Conservation (phyloP, 768 basidiomycete species). For the Rhodotorula diobovata region DNA sequence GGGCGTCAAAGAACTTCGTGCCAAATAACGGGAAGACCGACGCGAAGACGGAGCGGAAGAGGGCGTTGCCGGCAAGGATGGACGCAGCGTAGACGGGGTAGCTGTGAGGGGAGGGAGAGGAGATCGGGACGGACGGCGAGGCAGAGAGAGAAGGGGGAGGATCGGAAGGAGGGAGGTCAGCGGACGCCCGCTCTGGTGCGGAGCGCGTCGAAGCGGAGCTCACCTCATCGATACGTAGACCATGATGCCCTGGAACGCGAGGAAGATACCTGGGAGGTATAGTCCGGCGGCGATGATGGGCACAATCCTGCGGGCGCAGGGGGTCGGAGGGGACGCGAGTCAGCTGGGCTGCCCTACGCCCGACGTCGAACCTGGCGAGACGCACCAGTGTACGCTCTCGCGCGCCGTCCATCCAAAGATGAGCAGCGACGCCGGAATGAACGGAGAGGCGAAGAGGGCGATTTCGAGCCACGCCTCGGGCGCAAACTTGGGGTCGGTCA, state of each 20-base stretch:
- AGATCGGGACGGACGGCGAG: too few species aligned
- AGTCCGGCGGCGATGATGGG: constrained; percentile 23
- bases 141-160: too few species aligned
- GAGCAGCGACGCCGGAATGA: constrained; percentile 41
- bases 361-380: too few species aligned
- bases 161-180: background rate
- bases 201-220: background rate
- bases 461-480: constrained; percentile 31
- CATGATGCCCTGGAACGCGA: constrained; percentile 18
- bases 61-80: constrained; percentile 47
- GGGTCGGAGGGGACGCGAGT: background rate
- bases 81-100: constrained; percentile 47
- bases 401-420: constrained; percentile 46
- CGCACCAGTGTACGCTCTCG: constrained; percentile 42
- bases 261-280: constrained; percentile 31
- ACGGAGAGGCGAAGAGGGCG: constrained; percentile 24
- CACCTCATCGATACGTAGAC: constrained; percentile 13
- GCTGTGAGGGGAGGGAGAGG: background rate
- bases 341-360: too few species aligned
- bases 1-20: constrained; percentile 42
- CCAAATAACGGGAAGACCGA: constrained; percentile 43
- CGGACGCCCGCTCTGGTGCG: background rate
- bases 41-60: constrained; percentile 46
- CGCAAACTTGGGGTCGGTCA: background rate
- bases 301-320: constrained; percentile 7